Base-by-base conservation (phyloP, 176 grass and related monocot species). In the Alloteropsis semialata region DNA sequence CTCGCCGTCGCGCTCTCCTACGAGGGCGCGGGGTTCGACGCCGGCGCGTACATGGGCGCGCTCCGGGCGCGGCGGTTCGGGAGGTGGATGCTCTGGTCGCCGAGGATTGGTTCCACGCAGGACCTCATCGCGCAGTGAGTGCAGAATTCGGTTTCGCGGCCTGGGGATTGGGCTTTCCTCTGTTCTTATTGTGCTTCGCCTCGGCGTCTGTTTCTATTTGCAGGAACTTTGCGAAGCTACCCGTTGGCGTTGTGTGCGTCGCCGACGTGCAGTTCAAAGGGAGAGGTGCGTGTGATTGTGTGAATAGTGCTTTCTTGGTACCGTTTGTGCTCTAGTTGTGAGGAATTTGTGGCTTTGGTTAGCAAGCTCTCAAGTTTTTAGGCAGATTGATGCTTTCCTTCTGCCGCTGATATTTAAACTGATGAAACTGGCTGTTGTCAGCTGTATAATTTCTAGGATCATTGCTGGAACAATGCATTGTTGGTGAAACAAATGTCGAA, bases 201-300 rank as follows among this genome's bases (percentile, higher is more conserved):
- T 50, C 15, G 56, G 3, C 2, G 21, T 65, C 33, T 12, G 13
- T n/a, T 67, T 7, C 30, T 55, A 15, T 65, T 60, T 22, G 63
- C 76, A 98, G 96, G 82, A 98, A 98, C 56, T 95, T 95, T 68
- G 71, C 56, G 21, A 94, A 93, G 68, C 88, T 98, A 4, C 96
- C 96, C 10, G 66, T 93, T 24, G 96, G 96, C 78, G 87, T 83
- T 21, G 96, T 93, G 8, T 98, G 96, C 57, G 75, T 93, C 28
- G 76, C 96, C 2, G 92, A 93, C 17, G 64, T 90, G 45, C 96
- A 98, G 73, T 87, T 88, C 82, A 95, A 92, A 87, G 96, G 96
- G 90, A 92, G 96, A 93, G 96, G 96, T 93, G 32, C 68, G 88
- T 77, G 53, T 75, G 27, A 14, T 44, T 37, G 21, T 43, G 36